phyloP scores from a whole-genome alignment of 176 grass and related monocot genomes.

The Saccharum spontaneum region DNA sequence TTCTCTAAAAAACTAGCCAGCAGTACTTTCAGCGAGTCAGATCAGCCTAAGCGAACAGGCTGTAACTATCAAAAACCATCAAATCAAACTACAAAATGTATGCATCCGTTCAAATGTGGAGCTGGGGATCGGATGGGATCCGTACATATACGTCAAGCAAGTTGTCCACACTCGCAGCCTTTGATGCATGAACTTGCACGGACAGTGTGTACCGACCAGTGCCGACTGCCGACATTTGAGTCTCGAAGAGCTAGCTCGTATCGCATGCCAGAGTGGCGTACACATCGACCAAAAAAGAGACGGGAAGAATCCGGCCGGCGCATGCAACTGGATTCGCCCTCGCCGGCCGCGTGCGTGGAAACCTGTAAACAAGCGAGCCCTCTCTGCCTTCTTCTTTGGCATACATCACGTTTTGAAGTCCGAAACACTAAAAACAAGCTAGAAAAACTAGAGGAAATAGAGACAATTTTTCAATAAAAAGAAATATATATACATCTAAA shows the following conservation, averaged over 20 bases:
- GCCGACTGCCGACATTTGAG: conserved; percentile 3
- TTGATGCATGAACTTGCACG: background rate
- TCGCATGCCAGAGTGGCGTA: background rate
- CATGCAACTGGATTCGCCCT: conserved; percentile 1
- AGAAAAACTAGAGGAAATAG: too few species aligned
- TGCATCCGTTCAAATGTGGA: background rate
- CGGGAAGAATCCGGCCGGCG: background rate
- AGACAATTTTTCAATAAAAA: too few species aligned
- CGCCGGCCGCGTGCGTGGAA: background rate
- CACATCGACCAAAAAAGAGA: background rate
- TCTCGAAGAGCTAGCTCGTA: conserved; percentile 11
- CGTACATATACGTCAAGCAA: background rate
- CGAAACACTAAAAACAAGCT: too few species aligned
- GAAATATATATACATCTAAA: too few species aligned
- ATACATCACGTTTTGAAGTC: too few species aligned
- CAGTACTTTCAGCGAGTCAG: too few species aligned
- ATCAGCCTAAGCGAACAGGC: too few species aligned
- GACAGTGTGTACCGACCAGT: background rate
- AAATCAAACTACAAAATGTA: too few species aligned
- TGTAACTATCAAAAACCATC: too few species aligned
- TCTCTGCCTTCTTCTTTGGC: too few species aligned
- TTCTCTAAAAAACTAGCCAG: too few species aligned
- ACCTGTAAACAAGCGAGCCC: background rate
- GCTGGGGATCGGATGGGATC: too few species aligned
- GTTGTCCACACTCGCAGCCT: background rate